These are phyloP conservation scores for Xylariaceae sp. DNA, from an alignment of 2,329 filamentous ascomycete genomes.

Conservation along the genomic window DNA sequence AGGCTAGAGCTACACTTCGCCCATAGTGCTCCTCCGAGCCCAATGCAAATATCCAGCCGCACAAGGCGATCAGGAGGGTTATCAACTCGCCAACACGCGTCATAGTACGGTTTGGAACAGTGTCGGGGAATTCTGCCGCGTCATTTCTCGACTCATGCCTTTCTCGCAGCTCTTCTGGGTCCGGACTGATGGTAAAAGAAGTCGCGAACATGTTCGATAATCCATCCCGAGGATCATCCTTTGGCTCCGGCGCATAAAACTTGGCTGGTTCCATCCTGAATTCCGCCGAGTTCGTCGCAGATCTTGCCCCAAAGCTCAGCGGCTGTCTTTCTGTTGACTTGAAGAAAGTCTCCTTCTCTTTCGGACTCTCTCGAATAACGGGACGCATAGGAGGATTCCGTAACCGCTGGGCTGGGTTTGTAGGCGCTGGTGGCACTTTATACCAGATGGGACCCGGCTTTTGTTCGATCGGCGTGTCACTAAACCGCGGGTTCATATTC, in stretches of 20 bases:
- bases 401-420: slow-evolving; percentile 58
- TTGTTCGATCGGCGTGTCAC: slow-evolving; percentile 42
- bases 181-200: slow-evolving; percentile 34
- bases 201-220: slow-evolving; percentile 34
- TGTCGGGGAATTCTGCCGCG: background rate
- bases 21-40: slow-evolving; percentile 29
- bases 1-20: slow-evolving; percentile 26
- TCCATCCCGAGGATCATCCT: slow-evolving; percentile 32
- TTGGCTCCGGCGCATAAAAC: slow-evolving; percentile 32
- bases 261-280: slow-evolving; percentile 28
- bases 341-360: slow-evolving; percentile 50
- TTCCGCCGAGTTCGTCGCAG: slow-evolving; percentile 16
- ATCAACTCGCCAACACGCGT: slow-evolving; percentile 28
- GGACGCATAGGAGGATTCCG: slow-evolving; percentile 59
- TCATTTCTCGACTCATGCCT: slow-evolving; percentile 7
- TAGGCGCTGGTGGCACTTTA: slow-evolving; percentile 65
- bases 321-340: slow-evolving; percentile 22
- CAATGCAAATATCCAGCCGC: slow-evolving; percentile 29
- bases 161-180: slow-evolving; percentile 26
- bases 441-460: slow-evolving; percentile 61
- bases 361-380: slow-evolving; percentile 45
- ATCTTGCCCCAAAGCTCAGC: slow-evolving; percentile 24
- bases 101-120: slow-evolving; percentile 20
- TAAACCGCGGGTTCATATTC: slow-evolving; percentile 43
- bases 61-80: slow-evolving; percentile 27